Evolutionary conservation across 139 green algal species (phyloP), one percentile per base, ranked within the genome.

Genomic region (Coccomyxa sp.): DNA sequence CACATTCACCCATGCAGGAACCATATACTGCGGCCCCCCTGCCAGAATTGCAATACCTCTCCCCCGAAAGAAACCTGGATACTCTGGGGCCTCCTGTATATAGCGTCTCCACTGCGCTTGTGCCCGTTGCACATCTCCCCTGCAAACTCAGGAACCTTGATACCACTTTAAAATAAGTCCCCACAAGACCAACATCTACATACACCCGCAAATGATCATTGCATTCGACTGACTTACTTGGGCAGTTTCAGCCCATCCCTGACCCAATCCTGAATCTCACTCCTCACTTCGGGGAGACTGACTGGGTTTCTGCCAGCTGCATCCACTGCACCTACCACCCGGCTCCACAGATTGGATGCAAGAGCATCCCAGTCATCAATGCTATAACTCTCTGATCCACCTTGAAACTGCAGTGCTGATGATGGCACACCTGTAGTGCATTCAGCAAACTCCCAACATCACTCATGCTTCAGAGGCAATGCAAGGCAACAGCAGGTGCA

Each of bases 1-100:
- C 30, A 92, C 60, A 78, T 58, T 87, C 27, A 88, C 80, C 89
- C 89, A 92, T 18, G 87, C 84, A 23, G 86, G 83, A 58, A 90
- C 84, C 75, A 92, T 86, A 83, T 92, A 92, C 1, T 75, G 79
- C 32, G 90, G 23, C 23, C 86, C 84, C 17, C 89, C 89, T 7
- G 81, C 85, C 32, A 92, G 79, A 28, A 90, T 90, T 16, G 88
- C 86, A 57, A 92, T 58, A 10, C 89, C 89, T 0, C 81, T 77
- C 28, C 87, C 89, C 14, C 71, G 21, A 71, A 87, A 89, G 45
- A 11, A 14, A 10, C 28, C 30, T 1, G 89, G 89, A 75, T 86
- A 89, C 0, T 79, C 77, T 15, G 89, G 89, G 10, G 87, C 27
- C 28, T 74, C 82, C 0, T 21, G 17, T 45, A 86, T 66, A 66